phyloP scores from a whole-genome alignment of 306 rosid species.

The Rosa persica region DNA sequence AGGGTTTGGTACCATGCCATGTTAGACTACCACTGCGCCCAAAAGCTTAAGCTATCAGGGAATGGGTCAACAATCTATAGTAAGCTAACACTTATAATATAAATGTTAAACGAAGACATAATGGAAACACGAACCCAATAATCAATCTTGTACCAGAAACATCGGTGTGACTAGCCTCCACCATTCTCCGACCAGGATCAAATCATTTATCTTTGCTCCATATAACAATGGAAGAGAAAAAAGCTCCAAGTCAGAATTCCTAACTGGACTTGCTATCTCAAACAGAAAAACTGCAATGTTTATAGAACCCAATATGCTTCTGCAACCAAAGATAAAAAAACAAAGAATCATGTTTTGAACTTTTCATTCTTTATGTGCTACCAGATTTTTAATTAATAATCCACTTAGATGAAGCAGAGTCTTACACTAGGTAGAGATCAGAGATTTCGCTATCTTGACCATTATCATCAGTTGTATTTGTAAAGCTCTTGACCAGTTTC shows the following conservation, averaged over 20 bases:
- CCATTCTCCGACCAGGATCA: conserved; percentile 92
- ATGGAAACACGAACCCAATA: conserved; percentile 78
- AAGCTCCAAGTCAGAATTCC: conserved; percentile 56
- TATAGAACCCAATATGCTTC: conserved; percentile 68
- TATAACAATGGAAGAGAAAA: conserved; percentile 69
- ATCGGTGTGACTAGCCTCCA: conserved; percentile 98
- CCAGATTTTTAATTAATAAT: not conserved
- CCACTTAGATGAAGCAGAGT: conserved; percentile 1
- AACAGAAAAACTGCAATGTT: conserved; percentile 86
- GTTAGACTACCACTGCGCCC: not conserved
- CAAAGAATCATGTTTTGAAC: conserved; percentile 11
- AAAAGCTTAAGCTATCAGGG: not conserved
- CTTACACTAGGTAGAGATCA: conserved; percentile 63
- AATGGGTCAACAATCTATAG: not conserved
- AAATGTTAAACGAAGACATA: conserved; percentile 33
- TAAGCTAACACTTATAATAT: not conserved
- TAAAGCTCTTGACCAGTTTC: conserved; percentile 18
- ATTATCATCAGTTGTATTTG: conserved; percentile 19
- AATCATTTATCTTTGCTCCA: conserved; percentile 85
- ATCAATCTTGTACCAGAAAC: conserved; percentile 96
- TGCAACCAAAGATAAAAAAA: conserved; percentile 44
- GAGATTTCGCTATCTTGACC: conserved; percentile 41
- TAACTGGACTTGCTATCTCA: conserved; percentile 91
- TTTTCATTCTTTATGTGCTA: not conserved
- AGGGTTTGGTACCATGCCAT: not conserved